Percentiles rank a stretch among this genome's conserved stretches.
phyloP scores from a whole-genome alignment of 2,329 filamentous ascomycete species.

The Metarhizium anisopliae region DNA sequence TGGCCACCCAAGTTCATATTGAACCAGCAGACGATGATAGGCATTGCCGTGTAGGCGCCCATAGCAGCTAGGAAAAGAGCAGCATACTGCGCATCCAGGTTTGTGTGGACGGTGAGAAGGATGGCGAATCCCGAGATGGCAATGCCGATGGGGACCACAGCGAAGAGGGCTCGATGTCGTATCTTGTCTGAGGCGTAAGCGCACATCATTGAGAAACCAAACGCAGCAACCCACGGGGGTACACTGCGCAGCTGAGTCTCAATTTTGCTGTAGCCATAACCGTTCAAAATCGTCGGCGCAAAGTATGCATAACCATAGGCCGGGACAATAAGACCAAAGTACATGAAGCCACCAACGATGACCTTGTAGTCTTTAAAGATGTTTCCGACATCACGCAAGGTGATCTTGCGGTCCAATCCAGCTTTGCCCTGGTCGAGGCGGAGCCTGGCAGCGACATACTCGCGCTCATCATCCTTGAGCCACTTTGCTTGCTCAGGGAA shows the following conservation, averaged over 20 bases:
- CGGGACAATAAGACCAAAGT: conserved; percentile 69
- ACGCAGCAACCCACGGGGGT: conserved; percentile 58
- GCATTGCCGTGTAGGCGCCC: conserved; percentile 81
- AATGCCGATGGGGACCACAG: conserved; percentile 58
- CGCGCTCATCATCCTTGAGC: conserved; percentile 60
- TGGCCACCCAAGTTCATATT: conserved; percentile 72
- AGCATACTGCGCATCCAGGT: conserved; percentile 60
- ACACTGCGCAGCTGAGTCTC: conserved; percentile 50
- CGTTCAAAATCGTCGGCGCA: conserved; percentile 60
- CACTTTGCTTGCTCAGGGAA: conserved; percentile 59
- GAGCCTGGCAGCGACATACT: conserved; percentile 57
- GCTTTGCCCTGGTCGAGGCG: conserved; percentile 60
- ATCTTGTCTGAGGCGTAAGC: conserved; percentile 64
- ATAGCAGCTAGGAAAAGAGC: conserved; percentile 75
- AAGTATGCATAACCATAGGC: conserved; percentile 76
- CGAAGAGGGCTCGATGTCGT: conserved; percentile 67
- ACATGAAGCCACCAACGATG: conserved; percentile 69
- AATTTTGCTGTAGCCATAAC: conserved; percentile 53
- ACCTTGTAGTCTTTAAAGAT: conserved; percentile 70
- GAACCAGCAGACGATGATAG: conserved; percentile 76
- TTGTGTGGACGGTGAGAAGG: conserved; percentile 61
- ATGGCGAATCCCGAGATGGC: conserved; percentile 68
- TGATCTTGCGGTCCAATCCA: conserved; percentile 53
- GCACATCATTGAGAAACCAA: conserved; percentile 67
- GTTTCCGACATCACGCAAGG: conserved; percentile 45